Evolutionary conservation across 2,329 filamentous ascomycete genomes (phyloP), one percentile per base, ranked within the genome.

Genomic region (Colletotrichum horii): DNA sequence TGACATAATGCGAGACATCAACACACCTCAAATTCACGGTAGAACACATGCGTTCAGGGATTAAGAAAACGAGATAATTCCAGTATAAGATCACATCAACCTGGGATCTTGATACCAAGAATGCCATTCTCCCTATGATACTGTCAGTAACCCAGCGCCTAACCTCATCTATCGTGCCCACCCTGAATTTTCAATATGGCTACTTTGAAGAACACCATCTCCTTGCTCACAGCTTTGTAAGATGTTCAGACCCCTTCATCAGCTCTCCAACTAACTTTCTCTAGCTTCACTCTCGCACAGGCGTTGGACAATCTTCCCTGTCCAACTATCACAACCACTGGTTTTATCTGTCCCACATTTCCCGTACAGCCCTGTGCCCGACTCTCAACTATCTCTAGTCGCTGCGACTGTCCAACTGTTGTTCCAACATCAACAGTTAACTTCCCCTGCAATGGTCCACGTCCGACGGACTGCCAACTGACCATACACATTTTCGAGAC

Each of bases 371-470:
- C 75, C 8, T 82, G 81, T 55, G 76, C 80, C 30, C 34, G 66
- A 30, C 58, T 79, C 15, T 67, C 66, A 9, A 70, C 71, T 3
- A 72, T 82, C 43, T 66, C 62, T 24, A 69, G 78, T 14, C 78
- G 78, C 4, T 82, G 80, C 66, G 77, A 75, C 14, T 82, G 81
- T 70, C 79, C 81, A 5, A 75, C 71, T 4, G 48, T 43, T 4
- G 69, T 81, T 9, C 71, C 80, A 19, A 81, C 78, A 4, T 64
- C 62, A 6, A 81, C 77, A 8, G 36, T 70, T 5, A 78, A 75
- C 32, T 79, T 76, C 6, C 74, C 80, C 2, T 82, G 81, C 15
- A 73, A 76, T 4, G 78, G 77, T 1, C 32, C 24, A 1, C 77
- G 71, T 55, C 66, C 74, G 22, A 70, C 61, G 2, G 72, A 58